Base-by-base conservation (phyloP, 31 red algal species). In the Odonthalia washingtoniensis region DNA sequence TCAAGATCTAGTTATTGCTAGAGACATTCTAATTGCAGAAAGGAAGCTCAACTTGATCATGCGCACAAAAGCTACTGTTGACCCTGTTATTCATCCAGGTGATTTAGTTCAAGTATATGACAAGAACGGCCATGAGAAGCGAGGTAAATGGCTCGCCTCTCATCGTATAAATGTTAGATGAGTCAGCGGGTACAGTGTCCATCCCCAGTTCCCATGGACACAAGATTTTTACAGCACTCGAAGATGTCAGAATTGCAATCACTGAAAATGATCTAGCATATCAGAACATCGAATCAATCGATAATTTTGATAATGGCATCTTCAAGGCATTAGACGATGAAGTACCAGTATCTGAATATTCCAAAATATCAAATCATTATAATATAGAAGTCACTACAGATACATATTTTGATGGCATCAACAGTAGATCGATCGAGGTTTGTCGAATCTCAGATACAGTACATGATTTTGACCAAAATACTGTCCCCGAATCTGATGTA, bases 261-360 rank as follows among this genome's bases (percentile, higher is more conserved):
- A 62, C 16, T 16, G 53, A 62, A 62, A n/a, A 62, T n/a, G 53
- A 62, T 16, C 53, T 62, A 62, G 53, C 53, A 18, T 62, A 16
- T 62, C 17, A 16, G n/a, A n/a, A 18, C 17, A 16, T 18, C 17
- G 53, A 62, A 62, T 16, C 53, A n/a, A 62, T 62, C 17, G 53
- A 62, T 62, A n/a, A 62, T n/a, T n/a, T 62, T 62, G 53, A 62
- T n/a, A 62, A 62, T 16, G n/a, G 53, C n/a, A 16, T 62, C 17
- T 62, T 18, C n/a, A n/a, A 62, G 53, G 53, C 17, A 62, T 62
- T 62, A n/a, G 53, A 62, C n/a, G 53, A 62, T 62, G n/a, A 18
- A n/a, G n/a, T 16, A n/a, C 17, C 16, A n/a, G 53, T n/a, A n/a
- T n/a, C n/a, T n/a, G n/a, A n/a, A n/a, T n/a, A n/a, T n/a, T n/a